Evolutionary conservation across 1,284 basidiomycete genomes (phyloP), one percentile per base, ranked within the genome.

Genomic region (Melampsora americana): DNA sequence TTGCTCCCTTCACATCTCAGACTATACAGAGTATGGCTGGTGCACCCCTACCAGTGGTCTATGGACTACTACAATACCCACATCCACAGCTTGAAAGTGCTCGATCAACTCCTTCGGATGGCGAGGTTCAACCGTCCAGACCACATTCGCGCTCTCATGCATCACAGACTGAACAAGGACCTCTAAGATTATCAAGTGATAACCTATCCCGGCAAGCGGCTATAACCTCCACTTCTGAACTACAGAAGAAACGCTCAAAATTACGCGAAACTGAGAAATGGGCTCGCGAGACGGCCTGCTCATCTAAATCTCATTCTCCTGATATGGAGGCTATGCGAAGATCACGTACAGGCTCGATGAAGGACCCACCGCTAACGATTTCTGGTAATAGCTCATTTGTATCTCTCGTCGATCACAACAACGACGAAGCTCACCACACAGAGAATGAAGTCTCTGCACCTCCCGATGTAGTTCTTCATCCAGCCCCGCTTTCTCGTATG

Each of bases 211-310:
- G 69, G 5, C 60, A 61, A 26, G 44, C 26, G n/a, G 44, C 44
- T 44, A 59, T 59, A 59, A 50, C 69, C 20, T 56, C 23, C 11
- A 26, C 46, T 44, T 48, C 46, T 28, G 56, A 61, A 23, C 11
- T 35, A 18, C 35, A 65, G 4, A 59, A 59, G 35, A 66, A 73
- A 50, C 46, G 20, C 6, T 35, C 42, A 11, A 73, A 73, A 35
- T 56, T 73, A 62, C 46, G 42, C 9, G 46, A 73, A 26, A 73
- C 71, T 32, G 71, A 73, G 30, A 23, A 48, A 23, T 73, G 71
- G 71, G 71, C 71, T 23, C 26, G 71, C 3, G 50, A 73, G 30
- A 65, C 61, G 14, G 60, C 69, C 9, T 28, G 53, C 44, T 50
- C 23, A 26, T 69, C 67, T 56, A 28, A 16, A 20, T 46, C 46